Evolutionary conservation across 495 filamentous ascomycete species (phyloP).

Genomic region (Hypoxylon rickii): DNA sequence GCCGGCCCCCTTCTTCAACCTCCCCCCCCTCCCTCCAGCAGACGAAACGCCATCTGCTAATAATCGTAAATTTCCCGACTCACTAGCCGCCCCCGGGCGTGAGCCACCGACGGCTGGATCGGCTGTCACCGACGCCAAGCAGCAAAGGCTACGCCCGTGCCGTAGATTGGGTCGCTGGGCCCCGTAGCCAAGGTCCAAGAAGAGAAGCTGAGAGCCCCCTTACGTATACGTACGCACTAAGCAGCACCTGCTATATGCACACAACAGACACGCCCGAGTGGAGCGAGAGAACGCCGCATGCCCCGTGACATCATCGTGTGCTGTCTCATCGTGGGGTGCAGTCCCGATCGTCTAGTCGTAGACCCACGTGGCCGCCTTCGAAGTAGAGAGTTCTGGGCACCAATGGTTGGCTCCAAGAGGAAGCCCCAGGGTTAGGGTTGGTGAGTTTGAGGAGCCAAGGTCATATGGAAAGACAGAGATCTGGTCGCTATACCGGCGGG

Average conservation of each 20-base stretch:
- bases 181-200: too few relatives aligned
- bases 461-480: too few relatives aligned
- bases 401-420: too few relatives aligned
- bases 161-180: too few relatives aligned
- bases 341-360: slow-evolving; percentile 13
- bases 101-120: too few relatives aligned
- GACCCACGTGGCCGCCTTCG: background rate
- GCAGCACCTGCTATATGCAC: too few relatives aligned
- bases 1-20: background rate
- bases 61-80: slow-evolving; percentile 1
- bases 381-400: background rate
- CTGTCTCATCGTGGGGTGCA: slow-evolving; percentile 14
- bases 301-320: slow-evolving; percentile 24
- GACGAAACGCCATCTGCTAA: background rate
- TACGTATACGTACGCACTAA: background rate
- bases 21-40: background rate
- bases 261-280: slow-evolving; percentile 4
- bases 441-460: too few relatives aligned
- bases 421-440: slow-evolving; percentile 4
- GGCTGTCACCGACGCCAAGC: background rate
- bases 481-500: too few relatives aligned
- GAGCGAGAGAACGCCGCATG: slow-evolving; percentile 1
- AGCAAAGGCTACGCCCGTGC: background rate
- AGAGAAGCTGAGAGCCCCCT: too few relatives aligned
- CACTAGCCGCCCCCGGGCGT: background rate